Evolutionary conservation across 192 early-diverging fungal genomes (phyloP), one percentile per base, ranked within the genome.

Genomic region (Backusella tuberculispora): DNA sequence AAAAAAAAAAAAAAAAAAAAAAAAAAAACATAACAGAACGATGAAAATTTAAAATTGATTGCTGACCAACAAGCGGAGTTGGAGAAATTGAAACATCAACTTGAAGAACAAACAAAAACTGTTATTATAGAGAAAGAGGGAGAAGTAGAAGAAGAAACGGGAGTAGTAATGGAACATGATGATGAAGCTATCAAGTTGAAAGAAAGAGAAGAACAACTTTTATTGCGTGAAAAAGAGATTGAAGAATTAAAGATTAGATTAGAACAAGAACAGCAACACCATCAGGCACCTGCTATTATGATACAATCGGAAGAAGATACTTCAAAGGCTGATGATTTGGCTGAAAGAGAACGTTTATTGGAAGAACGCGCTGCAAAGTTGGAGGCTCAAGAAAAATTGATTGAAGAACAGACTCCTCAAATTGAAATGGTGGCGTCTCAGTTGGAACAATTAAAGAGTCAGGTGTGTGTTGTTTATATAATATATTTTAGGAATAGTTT

Each of bases 1-100:
- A 65, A 43, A 37, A 29, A 69, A 69, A 6, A 44, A n/a, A 40
- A 44, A 17, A 9, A 14, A 17, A 45, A 69, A 14, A 19, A 15
- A 53, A 56, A 19, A 37, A 34, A 19, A 19, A 76, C 21, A 19
- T 19, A 71, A 42, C 17, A 76, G 78, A 80, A 80, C 24, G 69
- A 80, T 38, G 74, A 65, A 50, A 71, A 80, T 21, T 26, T 73
- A 29, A 46, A 74, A 43, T 37, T 80, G 70, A 80, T 80, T 69
- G 78, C 74, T 17, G 74, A 80, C 34, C 78, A 80, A 42, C 66
- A 76, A n/a, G 78, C 78, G 50, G 78, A 80, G 47, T 53, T 80
- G 13, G 78, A 75, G 19, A 48, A 63, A 37, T 60, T 80, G 38
- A 70, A 72, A 47, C 74, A 72, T 19, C 74, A 80, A 47, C 42